Evolutionary conservation across 257 asterid species (phyloP).

Genomic region (Fraxinus excelsior): DNA sequence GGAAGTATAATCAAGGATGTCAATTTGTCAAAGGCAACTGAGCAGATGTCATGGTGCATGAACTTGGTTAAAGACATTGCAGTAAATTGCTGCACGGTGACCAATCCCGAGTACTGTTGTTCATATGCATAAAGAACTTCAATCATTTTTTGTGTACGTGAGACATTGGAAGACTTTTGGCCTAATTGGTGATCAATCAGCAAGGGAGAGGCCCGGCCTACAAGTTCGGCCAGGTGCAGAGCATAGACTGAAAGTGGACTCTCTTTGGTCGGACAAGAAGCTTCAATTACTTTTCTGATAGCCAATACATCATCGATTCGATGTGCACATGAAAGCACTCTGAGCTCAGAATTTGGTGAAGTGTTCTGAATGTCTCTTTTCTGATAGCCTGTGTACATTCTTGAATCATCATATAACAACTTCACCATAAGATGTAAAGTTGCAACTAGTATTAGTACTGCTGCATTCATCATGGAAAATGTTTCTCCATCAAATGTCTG

Average conservation of each 20-base stretch:
- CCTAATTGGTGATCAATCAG: conserved; percentile 73
- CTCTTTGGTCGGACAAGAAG: conserved; percentile 52
- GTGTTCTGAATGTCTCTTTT: conserved; percentile 67
- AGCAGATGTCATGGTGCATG: conserved; percentile 80
- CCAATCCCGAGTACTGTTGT: conserved; percentile 39
- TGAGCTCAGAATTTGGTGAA: conserved; percentile 52
- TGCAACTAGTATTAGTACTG: conserved; percentile 51
- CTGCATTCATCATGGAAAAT: conserved; percentile 52
- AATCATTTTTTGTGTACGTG: conserved; percentile 58
- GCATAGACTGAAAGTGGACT: conserved; percentile 60
- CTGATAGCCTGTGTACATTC: conserved; percentile 65
- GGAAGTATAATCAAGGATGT: conserved; percentile 69
- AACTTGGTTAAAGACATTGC: conserved; percentile 65
- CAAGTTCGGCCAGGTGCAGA: conserved; percentile 68
- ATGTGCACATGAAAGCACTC: conserved; percentile 54
- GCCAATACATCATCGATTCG: conserved; percentile 60
- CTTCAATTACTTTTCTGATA: conserved; percentile 43
- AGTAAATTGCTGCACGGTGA: conserved; percentile 55
- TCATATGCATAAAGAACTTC: conserved; percentile 46
- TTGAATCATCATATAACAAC: conserved; percentile 49
- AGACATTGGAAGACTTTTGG: conserved; percentile 53
- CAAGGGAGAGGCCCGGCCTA: conserved; percentile 62
- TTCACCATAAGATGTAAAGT: conserved; percentile 37
- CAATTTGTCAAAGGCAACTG: conserved; percentile 64
- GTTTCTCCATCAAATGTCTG: conserved; percentile 71